These are phyloP conservation scores for Aspergillus thermomutatus DNA, from an alignment of 2,329 filamentous ascomycete genomes.

Conservation along the genomic window DNA sequence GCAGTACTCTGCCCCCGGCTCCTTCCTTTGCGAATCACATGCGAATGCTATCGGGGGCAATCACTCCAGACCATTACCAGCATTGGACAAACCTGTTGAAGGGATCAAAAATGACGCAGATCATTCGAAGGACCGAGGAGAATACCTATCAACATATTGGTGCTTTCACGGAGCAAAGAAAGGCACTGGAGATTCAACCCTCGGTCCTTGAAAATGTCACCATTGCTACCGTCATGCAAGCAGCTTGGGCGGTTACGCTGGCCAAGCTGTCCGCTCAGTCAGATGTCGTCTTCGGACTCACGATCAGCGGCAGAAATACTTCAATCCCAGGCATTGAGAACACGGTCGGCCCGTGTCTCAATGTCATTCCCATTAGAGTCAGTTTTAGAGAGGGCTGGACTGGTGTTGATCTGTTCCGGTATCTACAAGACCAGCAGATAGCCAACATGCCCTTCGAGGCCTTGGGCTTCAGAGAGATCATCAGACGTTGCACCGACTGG, in stretches of 20 bases:
- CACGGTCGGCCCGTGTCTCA: conserved; percentile 64
- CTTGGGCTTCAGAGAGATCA: conserved; percentile 55
- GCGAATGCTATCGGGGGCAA: conserved; percentile 35
- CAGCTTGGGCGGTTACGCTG: conserved; percentile 63
- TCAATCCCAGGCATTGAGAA: conserved; percentile 54
- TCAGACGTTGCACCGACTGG: conserved; percentile 41
- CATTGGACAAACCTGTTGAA: conserved; percentile 62
- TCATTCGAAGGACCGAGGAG: conserved; percentile 31
- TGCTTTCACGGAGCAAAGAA: conserved; percentile 34
- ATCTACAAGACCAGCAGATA: conserved; percentile 57
- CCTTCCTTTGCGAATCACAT: conserved; percentile 49
- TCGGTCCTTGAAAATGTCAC: conserved; percentile 57
- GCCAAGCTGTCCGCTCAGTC: conserved; percentile 50
- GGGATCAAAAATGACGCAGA: conserved; percentile 51
- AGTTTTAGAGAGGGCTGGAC: conserved; percentile 52
- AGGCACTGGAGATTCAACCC: conserved; percentile 35
- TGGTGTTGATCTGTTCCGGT: conserved; percentile 50
- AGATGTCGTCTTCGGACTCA: conserved; percentile 65
- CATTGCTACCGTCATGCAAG: conserved; percentile 62
- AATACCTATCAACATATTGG: conserved; percentile 36
- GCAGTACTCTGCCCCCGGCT: conserved; percentile 36
- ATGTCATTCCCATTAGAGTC: conserved; percentile 64
- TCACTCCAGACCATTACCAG: conserved; percentile 48
- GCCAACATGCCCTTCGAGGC: conserved; percentile 55
- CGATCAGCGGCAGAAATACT: conserved; percentile 62